Evolutionary conservation across 2,329 filamentous ascomycete genomes (phyloP), one percentile per base, ranked within the genome.

Genomic region (Exophiala bonariae): DNA sequence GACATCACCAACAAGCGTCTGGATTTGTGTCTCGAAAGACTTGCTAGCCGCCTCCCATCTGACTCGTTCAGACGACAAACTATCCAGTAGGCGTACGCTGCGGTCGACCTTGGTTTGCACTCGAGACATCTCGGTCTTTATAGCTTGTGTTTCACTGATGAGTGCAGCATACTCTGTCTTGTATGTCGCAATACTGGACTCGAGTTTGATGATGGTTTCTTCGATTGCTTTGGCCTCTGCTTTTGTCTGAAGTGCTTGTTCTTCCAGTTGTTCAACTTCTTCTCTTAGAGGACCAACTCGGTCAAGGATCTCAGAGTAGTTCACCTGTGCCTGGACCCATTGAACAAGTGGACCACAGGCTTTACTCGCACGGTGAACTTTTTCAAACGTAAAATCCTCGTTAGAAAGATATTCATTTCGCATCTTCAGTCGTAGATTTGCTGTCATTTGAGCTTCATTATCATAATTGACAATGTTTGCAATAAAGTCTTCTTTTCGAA

Each of bases 21-120:
- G 87, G 65, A 99, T 97, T 66, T 99, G 93, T 2, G 91, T 95
- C 68, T 97, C 92, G 66, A 99, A 99, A 0, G 92, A 96, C 72
- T 87, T 95, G 79, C 93, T 99, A 59, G 91, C 91, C 62, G 92
- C 89, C 64, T 99, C 93, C 93, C 93, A 99, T 63, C 93, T 85
- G 31, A 80, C 82, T 68, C 92, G 82, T 73, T 99, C 93, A 3
- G 92, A 96, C 7, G 93, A 95, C 58, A 99, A 76, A 70, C 91
- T 96, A 70, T 96, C 92, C 16, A 99, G 83, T 38, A 99, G 78
- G 62, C 90, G 86, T 54, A 96, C 89, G 73, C 92, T 97, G 65
- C 93, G 86, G 66, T 97, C 89, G 46, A 99, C 93, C 79, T 99
- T 99, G 76, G 91, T 96, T 69, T 99, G 87, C 6, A 99, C 93